Evolutionary conservation across 1,139 yeast genomes (phyloP), one percentile per base, ranked within the genome.

Genomic region (Geotrichum cucujoidarum): DNA sequence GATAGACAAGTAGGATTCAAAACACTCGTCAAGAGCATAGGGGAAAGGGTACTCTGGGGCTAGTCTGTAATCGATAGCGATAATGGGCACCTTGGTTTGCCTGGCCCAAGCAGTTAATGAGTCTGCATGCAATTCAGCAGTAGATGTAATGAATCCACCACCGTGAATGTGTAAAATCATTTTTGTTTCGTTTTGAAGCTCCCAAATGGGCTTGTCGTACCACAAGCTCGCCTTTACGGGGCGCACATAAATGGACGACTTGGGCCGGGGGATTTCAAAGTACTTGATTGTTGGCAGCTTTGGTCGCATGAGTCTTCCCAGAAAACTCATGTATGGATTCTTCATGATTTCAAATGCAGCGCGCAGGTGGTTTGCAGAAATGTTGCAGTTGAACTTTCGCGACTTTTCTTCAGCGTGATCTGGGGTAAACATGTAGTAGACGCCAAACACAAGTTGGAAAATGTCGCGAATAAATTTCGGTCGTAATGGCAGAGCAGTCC

Each of bases 1-100:
- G 14, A 58, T 56, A 11, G 57, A 62, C 18, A 57, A 21, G n/a
- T 58, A 53, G 5, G 71, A 63, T 40, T 72, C 78, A 55, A 63
- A 74, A 30, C 76, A 64, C 55, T 76, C 80, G 21, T 75, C 69
- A 1, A 75, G 69, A 33, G 74, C 70, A 13, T 76, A 74, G 2
- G 81, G 81, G 54, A 66, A 76, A 14, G 77, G 77, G 50, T 65
- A 58, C 55, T 76, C 78, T 1, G 81, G 81, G 0, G 78, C 78
- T 31, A 67, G 56, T 34, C 72, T 57, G 55, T 70, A 70, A 44
- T 68, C 70, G 25, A 69, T 70, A 47, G 66, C 66, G 29, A 67
- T 60, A 13, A 67, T 51, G 8, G 57, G 57, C 18, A 54, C 43
- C 24, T 48, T 36, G 25, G 53, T 52, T 25, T 54, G 50, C 11